Evolutionary conservation across 1,139 yeast genomes (phyloP).

Genomic region (Yamadazyma jaroonii): DNA sequence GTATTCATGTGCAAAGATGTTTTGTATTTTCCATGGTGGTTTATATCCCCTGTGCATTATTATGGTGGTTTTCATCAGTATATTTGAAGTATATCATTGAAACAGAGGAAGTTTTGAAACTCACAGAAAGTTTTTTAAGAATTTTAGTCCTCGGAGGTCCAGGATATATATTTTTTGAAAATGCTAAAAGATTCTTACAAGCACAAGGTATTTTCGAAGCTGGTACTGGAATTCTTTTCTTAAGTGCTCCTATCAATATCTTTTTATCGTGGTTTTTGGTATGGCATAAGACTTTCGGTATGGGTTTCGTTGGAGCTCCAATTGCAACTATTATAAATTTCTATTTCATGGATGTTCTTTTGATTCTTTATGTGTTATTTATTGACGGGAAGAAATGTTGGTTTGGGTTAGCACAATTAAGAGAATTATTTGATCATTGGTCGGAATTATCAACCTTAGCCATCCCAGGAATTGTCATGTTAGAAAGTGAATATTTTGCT

Average conservation of each 20-base stretch:
- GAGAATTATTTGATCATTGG: conserved; percentile 58
- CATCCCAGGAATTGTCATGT: conserved; percentile 70
- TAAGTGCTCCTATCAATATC: conserved; percentile 80
- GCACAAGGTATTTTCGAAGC: conserved; percentile 94
- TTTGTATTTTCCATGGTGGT: conserved; percentile 52
- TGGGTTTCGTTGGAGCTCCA: conserved; percentile 73
- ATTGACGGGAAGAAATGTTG: conserved; percentile 72
- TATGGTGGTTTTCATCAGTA: conserved; percentile 66
- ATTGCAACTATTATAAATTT: conserved; percentile 68
- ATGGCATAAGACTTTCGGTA: conserved; percentile 61
- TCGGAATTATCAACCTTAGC: conserved; percentile 56
- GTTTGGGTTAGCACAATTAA: conserved; percentile 52
- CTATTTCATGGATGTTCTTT: conserved; percentile 61
- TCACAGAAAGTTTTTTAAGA: conserved; percentile 66
- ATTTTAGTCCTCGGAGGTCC: conserved; percentile 77
- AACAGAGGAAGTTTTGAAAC: conserved; percentile 55
- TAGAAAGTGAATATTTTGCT: conserved; percentile 71
- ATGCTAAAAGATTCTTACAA: conserved; percentile 77
- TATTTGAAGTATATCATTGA: conserved; percentile 53
- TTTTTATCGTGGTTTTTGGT: conserved; percentile 72
- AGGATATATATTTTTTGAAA: conserved; percentile 79
- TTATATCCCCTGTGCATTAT: conserved; percentile 58
- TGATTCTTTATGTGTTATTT: conserved; percentile 52
- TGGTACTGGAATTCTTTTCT: conserved; percentile 70
- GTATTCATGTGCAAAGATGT: conserved; percentile 64